Percentiles rank a stretch among this genome's conserved stretches.
Conservation (phyloP, 495 filamentous ascomycete genomes). For the Evernia prunastri region DNA sequence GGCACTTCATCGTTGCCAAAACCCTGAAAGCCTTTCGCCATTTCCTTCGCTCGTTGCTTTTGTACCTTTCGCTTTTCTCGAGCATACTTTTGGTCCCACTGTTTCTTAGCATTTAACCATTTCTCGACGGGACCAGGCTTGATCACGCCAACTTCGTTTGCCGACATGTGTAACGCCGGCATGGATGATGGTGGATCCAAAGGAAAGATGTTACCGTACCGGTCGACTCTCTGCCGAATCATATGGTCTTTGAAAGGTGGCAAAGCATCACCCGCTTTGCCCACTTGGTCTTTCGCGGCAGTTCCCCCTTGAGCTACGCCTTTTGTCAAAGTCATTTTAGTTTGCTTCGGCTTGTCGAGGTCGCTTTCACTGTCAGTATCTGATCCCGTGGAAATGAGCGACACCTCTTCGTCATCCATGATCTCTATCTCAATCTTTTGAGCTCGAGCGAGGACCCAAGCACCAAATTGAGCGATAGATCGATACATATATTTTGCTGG, state of each 20-base stretch:
- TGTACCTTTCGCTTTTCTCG: conserved; percentile 62
- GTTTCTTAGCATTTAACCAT: conserved; percentile 66
- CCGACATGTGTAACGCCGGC: conserved; percentile 53
- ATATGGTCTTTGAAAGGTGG: conserved; percentile 75
- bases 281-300: conserved; percentile 44
- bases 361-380: conserved; percentile 42
- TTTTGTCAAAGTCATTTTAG: conserved; percentile 27
- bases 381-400: conserved; percentile 55
- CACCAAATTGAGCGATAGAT: conserved; percentile 82
- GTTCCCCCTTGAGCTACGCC: conserved; percentile 20
- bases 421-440: conserved; percentile 76
- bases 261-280: conserved; percentile 74
- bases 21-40: conserved; percentile 59
- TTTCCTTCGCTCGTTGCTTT: conserved; percentile 60
- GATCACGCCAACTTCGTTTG: conserved; percentile 64
- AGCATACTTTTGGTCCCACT: conserved; percentile 65
- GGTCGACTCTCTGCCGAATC: conserved; percentile 80
- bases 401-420: conserved; percentile 67
- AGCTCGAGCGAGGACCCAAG: conserved; percentile 79
- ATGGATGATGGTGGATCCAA: conserved; percentile 57
- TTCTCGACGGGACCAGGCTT: conserved; percentile 73
- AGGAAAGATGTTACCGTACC: conserved; percentile 62
- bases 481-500: conserved; percentile 94
- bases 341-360: conserved; percentile 25
- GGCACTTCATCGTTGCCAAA: conserved; percentile 67